Percentiles rank a stretch among this genome's conserved stretches.
Evolutionary conservation across 257 asterid species (phyloP).

Genomic region (Mentha longifolia): DNA sequence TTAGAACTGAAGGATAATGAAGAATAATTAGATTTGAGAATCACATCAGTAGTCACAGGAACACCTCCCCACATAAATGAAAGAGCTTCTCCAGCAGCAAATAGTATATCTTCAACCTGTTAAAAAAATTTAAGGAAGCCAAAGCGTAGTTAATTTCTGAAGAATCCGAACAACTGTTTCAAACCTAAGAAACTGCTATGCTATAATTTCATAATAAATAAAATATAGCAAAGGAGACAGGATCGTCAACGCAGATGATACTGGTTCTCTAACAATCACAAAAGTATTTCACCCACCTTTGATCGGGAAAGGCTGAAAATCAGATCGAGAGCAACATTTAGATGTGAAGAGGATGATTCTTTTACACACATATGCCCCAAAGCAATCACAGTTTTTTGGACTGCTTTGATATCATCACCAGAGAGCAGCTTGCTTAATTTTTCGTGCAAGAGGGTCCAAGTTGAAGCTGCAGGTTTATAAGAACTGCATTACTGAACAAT

Average conservation of each 20-base stretch:
- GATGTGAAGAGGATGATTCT: conserved; percentile 68
- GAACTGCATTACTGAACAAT: conserved; percentile 9
- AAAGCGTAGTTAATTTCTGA: conserved; percentile 20
- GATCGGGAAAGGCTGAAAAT: conserved; percentile 88
- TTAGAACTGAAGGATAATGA: conserved; percentile 89
- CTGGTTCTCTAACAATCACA: conserved; percentile 23
- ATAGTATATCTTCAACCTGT: conserved; percentile 93
- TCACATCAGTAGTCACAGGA: conserved; percentile 84
- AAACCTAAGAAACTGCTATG: neutral
- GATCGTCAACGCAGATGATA: conserved; percentile 15
- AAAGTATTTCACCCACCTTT: conserved; percentile 59
- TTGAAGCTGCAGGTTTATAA: conserved; percentile 56
- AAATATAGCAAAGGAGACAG: conserved; percentile 18
- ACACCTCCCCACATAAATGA: conserved; percentile 98
- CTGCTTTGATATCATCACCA: conserved; percentile 86
- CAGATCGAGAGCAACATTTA: conserved; percentile 75
- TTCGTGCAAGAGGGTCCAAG: conserved; percentile 63
- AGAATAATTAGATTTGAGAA: conserved; percentile 85
- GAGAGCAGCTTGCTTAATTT: conserved; percentile 75
- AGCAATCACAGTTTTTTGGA: conserved; percentile 79
- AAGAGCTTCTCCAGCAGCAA: conserved; percentile 99
- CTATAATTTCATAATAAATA: neutral
- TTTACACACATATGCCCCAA: conserved; percentile 90
- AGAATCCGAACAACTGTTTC: conserved; percentile 16
- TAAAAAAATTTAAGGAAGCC: conserved; percentile 22